Base-by-base conservation (phyloP, 1,284 basidiomycete genomes). In the Ustilago esculenta region DNA sequence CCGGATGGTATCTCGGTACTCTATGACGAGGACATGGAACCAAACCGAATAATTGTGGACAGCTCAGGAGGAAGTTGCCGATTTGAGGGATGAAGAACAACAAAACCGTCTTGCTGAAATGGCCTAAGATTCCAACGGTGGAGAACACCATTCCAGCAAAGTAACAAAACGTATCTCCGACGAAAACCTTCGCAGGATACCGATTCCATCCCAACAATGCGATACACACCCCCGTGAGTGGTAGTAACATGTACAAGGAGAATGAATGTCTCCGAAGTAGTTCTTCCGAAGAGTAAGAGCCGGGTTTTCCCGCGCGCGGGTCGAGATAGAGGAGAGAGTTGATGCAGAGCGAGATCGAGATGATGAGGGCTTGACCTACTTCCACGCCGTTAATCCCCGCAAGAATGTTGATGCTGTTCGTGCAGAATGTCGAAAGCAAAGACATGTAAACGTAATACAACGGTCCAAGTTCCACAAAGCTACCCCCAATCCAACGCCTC, bases 361-460 rank as follows among this genome's bases (percentile, higher is more conserved):
- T 98, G 63, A 98, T 88, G 29, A 98, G 84, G 0, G 94, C 92
- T 84, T 99, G 96, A 49, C 89, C 88, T 3, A 81, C 83, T 85
- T 99, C 96, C 1, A 96, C 90, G 11, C 95, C 96, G 80, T 98
- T 98, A 76, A 98, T 92, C 5, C 96, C 96, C 3, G 95, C 96
- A 8, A 99, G 88, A 74, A 99, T 98, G 83, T 99, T 99, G 86
- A 98, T 97, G 82, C 91, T 91, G 84, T 99, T 98, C 12, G 94
- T 98, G 58, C 92, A 90, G 82, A 98, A 99, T 0, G 93, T 98
- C 14, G 94, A 97, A 9, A 99, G 86, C 30, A 98, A 84, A 6
- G 92, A 88, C 90, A 99, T 97, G 85, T 98, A 99, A 42, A 95
- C 68, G 82, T 98, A 98, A 84, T 98, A 98, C 14, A 98, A 83